Conservation (phyloP, 371 early-diverging fungal species). For the Haplosporangium sp. region DNA sequence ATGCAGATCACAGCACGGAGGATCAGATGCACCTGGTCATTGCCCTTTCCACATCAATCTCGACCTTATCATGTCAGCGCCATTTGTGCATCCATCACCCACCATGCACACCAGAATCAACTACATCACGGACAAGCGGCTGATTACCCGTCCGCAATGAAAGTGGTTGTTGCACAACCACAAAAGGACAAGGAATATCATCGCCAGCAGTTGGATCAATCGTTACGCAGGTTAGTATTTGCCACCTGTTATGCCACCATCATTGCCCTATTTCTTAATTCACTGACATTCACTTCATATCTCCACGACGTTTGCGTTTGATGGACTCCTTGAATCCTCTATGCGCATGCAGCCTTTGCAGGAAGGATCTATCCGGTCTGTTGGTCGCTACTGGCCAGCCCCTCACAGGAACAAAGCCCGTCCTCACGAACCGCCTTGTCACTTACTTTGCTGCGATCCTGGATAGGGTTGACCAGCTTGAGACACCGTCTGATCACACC, state of each 20-base stretch:
- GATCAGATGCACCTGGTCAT: no score
- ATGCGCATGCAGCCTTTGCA: conserved; percentile 3
- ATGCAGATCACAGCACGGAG: no score
- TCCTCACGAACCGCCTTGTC: conserved; percentile 18
- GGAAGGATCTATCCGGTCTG: conserved; percentile 17
- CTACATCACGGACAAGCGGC: no score
- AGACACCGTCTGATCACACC: conserved; percentile 1
- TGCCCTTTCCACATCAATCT: no score
- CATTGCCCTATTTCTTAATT: neutral
- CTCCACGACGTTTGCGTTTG: neutral
- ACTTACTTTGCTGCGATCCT: conserved; percentile 18
- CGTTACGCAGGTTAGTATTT: conserved; percentile 6
- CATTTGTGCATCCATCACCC: no score
- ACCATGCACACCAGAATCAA: no score
- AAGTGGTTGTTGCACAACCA: no score
- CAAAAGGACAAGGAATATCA: neutral
- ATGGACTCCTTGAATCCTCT: no score
- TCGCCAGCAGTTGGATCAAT: conserved; percentile 4
- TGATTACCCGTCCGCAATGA: no score
- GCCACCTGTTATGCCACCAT: neutral
- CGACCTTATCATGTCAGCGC: no score
- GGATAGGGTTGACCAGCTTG: conserved; percentile 8
- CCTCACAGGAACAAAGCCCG: conserved; percentile 30
- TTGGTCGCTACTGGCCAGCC: conserved; percentile 27
- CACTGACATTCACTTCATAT: neutral